These are phyloP conservation scores for Trichophyton verrucosum DNA, from an alignment of 2,329 filamentous ascomycete species.

Conservation along the genomic window DNA sequence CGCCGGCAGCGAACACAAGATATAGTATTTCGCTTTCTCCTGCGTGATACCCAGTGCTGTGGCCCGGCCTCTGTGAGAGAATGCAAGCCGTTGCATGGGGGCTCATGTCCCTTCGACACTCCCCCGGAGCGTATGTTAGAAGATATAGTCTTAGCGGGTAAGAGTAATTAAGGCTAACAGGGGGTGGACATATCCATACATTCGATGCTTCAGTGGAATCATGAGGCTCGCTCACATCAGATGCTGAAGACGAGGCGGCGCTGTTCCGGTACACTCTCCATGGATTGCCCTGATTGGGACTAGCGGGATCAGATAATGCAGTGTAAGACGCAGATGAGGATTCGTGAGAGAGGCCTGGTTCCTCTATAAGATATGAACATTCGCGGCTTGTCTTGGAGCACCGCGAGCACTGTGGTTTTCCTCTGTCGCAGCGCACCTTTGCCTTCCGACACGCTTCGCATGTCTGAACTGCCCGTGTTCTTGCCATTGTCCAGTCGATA, in stretches of 20 bases:
- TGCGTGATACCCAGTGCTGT: constrained; percentile 2
- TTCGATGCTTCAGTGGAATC: background rate
- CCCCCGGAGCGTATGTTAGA: background rate
- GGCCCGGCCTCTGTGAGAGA: background rate
- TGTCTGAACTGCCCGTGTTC: background rate
- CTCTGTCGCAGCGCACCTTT: constrained; percentile 55
- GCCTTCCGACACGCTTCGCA: background rate
- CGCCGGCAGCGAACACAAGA: constrained; percentile 10
- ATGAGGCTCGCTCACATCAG: background rate
- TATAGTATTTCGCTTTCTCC: constrained; percentile 6
- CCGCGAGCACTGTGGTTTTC: constrained; percentile 54
- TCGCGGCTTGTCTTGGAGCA: constrained; percentile 76
- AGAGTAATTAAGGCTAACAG: background rate
- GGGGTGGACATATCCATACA: background rate
- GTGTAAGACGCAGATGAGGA: background rate
- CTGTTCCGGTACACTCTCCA: background rate
- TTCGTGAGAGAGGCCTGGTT: background rate
- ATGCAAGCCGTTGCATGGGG: background rate
- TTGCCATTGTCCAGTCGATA: background rate
- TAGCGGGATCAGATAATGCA: constrained; percentile 3
- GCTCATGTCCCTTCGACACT: background rate
- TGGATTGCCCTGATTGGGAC: background rate
- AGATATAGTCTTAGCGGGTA: background rate
- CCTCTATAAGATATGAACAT: constrained; percentile 35
- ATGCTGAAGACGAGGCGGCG: background rate